Base-by-base conservation (phyloP, 495 filamentous ascomycete genomes). In the Aspergillus bertholletiae region DNA sequence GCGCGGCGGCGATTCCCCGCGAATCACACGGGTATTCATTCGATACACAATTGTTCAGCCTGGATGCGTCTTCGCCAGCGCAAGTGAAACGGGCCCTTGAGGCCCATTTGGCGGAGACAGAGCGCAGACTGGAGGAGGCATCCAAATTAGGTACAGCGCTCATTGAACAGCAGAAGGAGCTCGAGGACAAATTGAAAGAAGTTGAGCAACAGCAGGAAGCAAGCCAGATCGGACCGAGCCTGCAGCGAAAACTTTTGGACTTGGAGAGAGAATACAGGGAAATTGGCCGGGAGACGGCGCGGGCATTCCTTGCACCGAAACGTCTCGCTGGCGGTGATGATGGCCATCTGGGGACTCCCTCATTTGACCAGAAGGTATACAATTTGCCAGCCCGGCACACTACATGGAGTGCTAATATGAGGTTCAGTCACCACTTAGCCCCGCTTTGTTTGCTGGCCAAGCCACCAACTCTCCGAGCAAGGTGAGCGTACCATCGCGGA, bases 191-290 rank as follows among this genome's bases (percentile, higher is more conserved):
- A 59, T 72, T 98, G 56, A 86, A 84, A 59, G 94, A 96, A 58
- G 84, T 97, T 0, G 89, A 95, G 60, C 84, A 83, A 60, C 79
- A 89, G 58, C 81, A 94, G 63, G 81, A 84, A 58, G 88, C 91
- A 41, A 78, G 82, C n/a, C 88, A 95, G 57, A 86, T 97, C 52
- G 86, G 85, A 7, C 87, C 89, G 2, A 92, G 96, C 49, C 69
- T 97, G 61, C 85, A 88, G 13, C 85, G 87, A 69, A 92, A 88
- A 67, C 76, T 98, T 26, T 79, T 83, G 9, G 93, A 96, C 51
- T 79, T 97, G 61, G 94, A 98, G 65, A 87, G 83, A 67, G 95
- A 97, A 57, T 97, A 95, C 69, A 94, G 94, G 69, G 94, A 97
- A 57, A 89, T 97, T 43, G 92, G 92, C 27, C 82, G 87, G 49